Conservation (phyloP, 2,329 filamentous ascomycete genomes). For the Catunica adiposa region DNA sequence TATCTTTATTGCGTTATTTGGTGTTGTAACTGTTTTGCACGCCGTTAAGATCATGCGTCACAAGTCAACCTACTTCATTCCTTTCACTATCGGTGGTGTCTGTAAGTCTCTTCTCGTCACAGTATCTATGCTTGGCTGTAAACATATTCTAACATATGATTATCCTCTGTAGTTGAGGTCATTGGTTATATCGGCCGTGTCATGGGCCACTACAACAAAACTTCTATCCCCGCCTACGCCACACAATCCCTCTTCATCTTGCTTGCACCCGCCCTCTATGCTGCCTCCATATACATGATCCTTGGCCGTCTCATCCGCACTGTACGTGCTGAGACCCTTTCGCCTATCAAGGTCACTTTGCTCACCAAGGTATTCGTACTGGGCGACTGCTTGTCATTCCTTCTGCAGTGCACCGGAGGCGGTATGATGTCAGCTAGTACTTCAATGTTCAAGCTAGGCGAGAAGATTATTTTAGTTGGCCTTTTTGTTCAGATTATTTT, state of each 20-base stretch:
- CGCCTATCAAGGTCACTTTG: slow-evolving; percentile 23
- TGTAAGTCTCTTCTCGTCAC: slow-evolving; percentile 24
- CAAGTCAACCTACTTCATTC: slow-evolving; percentile 18
- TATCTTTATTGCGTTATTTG: slow-evolving; percentile 27
- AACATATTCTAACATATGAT: neutral
- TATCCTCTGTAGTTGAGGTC: slow-evolving; percentile 20
- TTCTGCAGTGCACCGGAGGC: slow-evolving; percentile 31
- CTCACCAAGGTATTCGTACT: slow-evolving; percentile 38
- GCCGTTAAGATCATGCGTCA: slow-evolving; percentile 22
- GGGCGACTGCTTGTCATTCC: slow-evolving; percentile 36
- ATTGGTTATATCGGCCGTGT: slow-evolving; percentile 16
- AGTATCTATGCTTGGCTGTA: neutral
- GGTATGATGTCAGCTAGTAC: slow-evolving; percentile 19
- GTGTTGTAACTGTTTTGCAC: slow-evolving; percentile 25
- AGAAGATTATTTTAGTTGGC: slow-evolving; percentile 34
- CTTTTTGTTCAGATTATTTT: slow-evolving; percentile 37
- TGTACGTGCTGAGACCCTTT: slow-evolving; percentile 22
- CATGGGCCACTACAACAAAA: slow-evolving; percentile 18
- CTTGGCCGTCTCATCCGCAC: slow-evolving; percentile 28
- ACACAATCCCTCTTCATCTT: slow-evolving; percentile 29
- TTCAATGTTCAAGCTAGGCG: slow-evolving; percentile 19
- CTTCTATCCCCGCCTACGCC: slow-evolving; percentile 23
- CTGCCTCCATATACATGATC: slow-evolving; percentile 35
- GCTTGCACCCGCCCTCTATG: slow-evolving; percentile 31
- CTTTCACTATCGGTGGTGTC: slow-evolving; percentile 30